Percentiles rank a stretch among this genome's conserved stretches.
phyloP scores from a whole-genome alignment of 169 alveolate species.

The Plasmodium coatneyi region DNA sequence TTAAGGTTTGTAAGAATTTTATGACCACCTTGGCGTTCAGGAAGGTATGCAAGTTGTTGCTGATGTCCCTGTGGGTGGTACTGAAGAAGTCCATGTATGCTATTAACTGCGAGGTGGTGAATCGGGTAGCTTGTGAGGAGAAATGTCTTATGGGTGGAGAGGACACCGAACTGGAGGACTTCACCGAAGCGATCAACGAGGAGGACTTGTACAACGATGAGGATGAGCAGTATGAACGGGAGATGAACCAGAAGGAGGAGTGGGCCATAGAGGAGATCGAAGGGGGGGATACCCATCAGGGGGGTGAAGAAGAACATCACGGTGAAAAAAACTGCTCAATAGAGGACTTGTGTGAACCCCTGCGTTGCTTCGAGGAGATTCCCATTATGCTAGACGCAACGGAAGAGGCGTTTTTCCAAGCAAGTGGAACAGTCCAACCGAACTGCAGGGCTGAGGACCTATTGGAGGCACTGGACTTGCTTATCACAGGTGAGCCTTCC shows the following conservation, averaged over 20 bases:
- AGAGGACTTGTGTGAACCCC: background rate
- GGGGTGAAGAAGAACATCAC: background rate
- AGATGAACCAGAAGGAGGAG: constrained; percentile 21
- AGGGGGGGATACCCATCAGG: background rate
- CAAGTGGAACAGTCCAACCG: background rate
- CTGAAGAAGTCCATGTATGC: constrained; percentile 13
- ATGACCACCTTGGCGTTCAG: constrained; percentile 10
- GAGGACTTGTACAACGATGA: constrained; percentile 58
- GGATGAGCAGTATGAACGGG: constrained; percentile 40
- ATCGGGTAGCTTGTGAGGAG: background rate
- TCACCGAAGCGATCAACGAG: constrained; percentile 10
- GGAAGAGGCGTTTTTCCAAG: background rate
- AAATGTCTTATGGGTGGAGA: background rate
- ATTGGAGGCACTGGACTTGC: background rate
- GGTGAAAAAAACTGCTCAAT: background rate
- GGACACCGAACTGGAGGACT: constrained; percentile 11
- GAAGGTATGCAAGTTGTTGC: constrained; percentile 14
- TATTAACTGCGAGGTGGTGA: constrained; percentile 5
- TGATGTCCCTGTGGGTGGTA: constrained; percentile 30
- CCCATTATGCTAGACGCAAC: background rate
- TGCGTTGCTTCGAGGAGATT: background rate
- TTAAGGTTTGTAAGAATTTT: background rate
- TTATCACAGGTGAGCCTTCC: background rate
- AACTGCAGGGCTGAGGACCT: background rate
- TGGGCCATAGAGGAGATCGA: constrained; percentile 19